phyloP scores from a whole-genome alignment of 2,329 filamentous ascomycete species.

The Thelonectria olida region DNA sequence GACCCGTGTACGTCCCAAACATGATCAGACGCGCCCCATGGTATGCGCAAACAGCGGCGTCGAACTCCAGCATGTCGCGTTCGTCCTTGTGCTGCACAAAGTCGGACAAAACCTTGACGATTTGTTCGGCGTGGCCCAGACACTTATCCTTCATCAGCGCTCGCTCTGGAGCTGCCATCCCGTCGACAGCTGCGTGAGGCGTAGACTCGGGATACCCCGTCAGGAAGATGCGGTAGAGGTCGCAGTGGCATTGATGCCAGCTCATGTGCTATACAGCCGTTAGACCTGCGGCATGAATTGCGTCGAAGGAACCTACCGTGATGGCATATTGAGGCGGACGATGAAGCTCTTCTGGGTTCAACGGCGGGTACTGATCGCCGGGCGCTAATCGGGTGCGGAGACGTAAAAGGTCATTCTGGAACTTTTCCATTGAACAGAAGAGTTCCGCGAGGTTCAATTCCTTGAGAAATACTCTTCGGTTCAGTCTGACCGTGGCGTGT shows the following conservation, averaged over 20 bases:
- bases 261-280: conserved; percentile 36
- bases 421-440: conserved; percentile 36
- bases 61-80: conserved; percentile 48
- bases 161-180: conserved; percentile 37
- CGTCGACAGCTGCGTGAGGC: conserved; percentile 43
- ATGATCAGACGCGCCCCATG: conserved; percentile 51
- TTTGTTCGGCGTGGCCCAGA: conserved; percentile 49
- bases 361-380: conserved; percentile 31
- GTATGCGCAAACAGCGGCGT: conserved; percentile 54
- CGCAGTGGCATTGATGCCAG: conserved; percentile 55
- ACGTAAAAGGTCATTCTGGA: conserved; percentile 40
- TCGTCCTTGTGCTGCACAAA: conserved; percentile 46
- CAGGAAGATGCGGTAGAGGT: conserved; percentile 55
- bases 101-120: conserved; percentile 45
- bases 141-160: conserved; percentile 43
- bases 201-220: conserved; percentile 52
- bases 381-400: conserved; percentile 32
- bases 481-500: conserved; percentile 29
- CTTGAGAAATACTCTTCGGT: conserved; percentile 37
- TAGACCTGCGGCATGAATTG: accelerated
- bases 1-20: conserved; percentile 41
- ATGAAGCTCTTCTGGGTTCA: conserved; percentile 27
- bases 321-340: conserved; percentile 33
- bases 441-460: conserved; percentile 36
- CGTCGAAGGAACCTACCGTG: conserved; percentile 21